Percentiles rank a stretch among this genome's conserved stretches.
Conservation (phyloP, 768 basidiomycete genomes). For the Baorangia bicolor region DNA sequence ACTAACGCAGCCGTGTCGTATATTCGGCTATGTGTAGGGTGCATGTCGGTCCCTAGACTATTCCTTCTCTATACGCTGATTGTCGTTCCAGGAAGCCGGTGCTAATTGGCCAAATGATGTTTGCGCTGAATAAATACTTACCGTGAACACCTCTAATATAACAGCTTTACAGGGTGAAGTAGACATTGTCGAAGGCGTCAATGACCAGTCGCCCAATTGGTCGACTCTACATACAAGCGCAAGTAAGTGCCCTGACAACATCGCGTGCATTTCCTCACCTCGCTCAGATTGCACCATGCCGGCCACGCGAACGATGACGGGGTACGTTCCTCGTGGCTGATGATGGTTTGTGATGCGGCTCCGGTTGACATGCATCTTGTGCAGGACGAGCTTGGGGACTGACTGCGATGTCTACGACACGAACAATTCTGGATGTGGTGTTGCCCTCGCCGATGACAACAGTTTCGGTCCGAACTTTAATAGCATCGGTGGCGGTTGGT, state of each 20-base stretch:
- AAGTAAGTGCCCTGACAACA: constrained; percentile 2
- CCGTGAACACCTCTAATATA: background rate
- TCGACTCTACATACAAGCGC: constrained; percentile 26
- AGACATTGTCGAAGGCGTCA: constrained; percentile 34
- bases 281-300: constrained; percentile 30
- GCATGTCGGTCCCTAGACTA: background rate
- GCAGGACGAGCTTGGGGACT: constrained; percentile 13
- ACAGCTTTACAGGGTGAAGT: constrained; percentile 17
- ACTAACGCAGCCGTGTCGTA: background rate
- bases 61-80: background rate
- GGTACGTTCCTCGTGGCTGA: constrained; percentile 18
- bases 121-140: background rate
- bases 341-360: background rate
- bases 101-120: constrained; percentile 17
- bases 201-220: constrained; percentile 22
- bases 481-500: constrained; percentile 33
- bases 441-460: constrained; percentile 18
- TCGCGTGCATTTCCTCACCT: background rate
- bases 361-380: background rate
- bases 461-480: constrained; percentile 37
- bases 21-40: background rate
- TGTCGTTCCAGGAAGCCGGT: constrained; percentile 18
- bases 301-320: constrained; percentile 23
- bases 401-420: constrained; percentile 27
- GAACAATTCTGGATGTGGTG: constrained; percentile 32